Conservation (phyloP, 371 early-diverging fungal genomes). For the Phascolomyces articulosus region DNA sequence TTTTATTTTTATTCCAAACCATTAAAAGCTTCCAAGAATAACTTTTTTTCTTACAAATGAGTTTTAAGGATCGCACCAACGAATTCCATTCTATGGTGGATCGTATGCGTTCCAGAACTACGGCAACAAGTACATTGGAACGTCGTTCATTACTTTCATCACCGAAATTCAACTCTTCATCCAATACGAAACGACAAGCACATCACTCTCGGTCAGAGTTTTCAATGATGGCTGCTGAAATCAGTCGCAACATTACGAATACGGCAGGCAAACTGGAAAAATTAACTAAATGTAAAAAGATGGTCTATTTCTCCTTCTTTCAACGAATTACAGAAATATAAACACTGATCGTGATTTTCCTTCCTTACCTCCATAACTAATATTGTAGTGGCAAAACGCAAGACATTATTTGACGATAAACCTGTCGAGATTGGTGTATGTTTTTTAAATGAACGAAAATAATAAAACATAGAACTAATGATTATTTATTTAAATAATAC, state of each 20-base stretch:
- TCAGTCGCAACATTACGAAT: slow-evolving; percentile 65
- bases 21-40: too few relatives aligned
- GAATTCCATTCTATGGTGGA: slow-evolving; percentile 56
- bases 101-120: slow-evolving; percentile 42
- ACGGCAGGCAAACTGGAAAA: slow-evolving; percentile 72
- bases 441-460: neutral
- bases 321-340: slow-evolving; percentile 7
- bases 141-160: slow-evolving; percentile 37
- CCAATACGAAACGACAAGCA: slow-evolving; percentile 10
- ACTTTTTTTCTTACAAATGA: too few relatives aligned
- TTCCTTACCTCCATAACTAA: slow-evolving; percentile 1
- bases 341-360: neutral
- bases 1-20: too few relatives aligned
- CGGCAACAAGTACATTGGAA: slow-evolving; percentile 31
- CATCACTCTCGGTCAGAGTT: slow-evolving; percentile 55
- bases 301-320: too few relatives aligned
- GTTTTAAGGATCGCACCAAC: slow-evolving; percentile 55
- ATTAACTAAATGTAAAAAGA: slow-evolving; percentile 59
- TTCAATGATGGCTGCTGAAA: slow-evolving; percentile 63
- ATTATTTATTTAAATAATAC: slow-evolving; percentile 12
- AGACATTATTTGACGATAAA: slow-evolving; percentile 75
- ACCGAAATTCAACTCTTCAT: slow-evolving; percentile 16
- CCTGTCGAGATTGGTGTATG: slow-evolving; percentile 75
- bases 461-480: neutral
- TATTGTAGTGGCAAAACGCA: slow-evolving; percentile 81